Evolutionary conservation across 2,329 filamentous ascomycete species (phyloP).

Genomic region (Bipolaris sorokiniana): DNA sequence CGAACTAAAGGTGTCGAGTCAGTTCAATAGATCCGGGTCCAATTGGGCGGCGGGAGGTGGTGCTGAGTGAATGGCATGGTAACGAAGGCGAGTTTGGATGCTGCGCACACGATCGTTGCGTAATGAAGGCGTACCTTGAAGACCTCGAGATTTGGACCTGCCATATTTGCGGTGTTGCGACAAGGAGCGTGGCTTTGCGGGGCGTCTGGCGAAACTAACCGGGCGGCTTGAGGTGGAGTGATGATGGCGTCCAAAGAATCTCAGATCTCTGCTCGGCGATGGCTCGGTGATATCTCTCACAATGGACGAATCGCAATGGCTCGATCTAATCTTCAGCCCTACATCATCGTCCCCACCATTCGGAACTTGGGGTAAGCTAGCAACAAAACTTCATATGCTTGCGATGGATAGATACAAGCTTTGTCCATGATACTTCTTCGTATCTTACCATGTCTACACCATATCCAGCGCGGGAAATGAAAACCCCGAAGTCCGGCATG

Average conservation of each 20-base stretch:
- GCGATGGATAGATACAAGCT: neutral
- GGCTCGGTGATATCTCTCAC: constrained; percentile 5
- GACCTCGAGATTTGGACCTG: constrained; percentile 87
- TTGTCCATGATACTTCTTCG: neutral
- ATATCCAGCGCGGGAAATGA: neutral
- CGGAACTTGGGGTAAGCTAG: constrained; percentile 6
- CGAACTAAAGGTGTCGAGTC: constrained; percentile 69
- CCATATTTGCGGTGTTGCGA: constrained; percentile 62
- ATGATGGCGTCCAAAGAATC: constrained; percentile 10
- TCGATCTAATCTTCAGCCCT: constrained; percentile 16
- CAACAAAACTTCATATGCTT: constrained; percentile 6
- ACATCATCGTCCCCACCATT: constrained; percentile 5
- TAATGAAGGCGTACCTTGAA: constrained; percentile 72
- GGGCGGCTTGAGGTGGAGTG: constrained; percentile 7
- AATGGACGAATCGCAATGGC: neutral
- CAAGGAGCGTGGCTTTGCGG: neutral
- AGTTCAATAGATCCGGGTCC: neutral
- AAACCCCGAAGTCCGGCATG: neutral
- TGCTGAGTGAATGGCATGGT: constrained; percentile 1
- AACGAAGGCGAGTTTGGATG: neutral
- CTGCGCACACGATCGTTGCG: neutral
- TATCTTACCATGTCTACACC: neutral
- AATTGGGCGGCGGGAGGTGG: neutral
- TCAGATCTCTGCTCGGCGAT: constrained; percentile 13
- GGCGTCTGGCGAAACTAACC: neutral